A percentile compares a stretch with the other conserved stretches of the same genome.
phyloP scores from a whole-genome alignment of 192 early-diverging fungal species.

The Coemansia guatemalensis region DNA sequence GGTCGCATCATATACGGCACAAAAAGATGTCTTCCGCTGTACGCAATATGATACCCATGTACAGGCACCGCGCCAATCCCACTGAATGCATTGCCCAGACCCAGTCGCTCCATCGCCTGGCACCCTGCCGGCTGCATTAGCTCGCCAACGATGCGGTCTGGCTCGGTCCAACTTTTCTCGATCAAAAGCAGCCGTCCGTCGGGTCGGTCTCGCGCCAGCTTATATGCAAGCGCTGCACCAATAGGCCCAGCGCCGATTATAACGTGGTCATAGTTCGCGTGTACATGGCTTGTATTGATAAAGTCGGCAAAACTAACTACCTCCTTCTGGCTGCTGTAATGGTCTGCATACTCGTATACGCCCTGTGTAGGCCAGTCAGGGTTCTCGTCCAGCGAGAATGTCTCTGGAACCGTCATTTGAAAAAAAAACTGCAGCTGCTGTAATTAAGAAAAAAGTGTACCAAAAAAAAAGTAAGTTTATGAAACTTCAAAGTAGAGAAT shows the following conservation, averaged over 20 bases:
- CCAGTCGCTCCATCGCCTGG: conserved; percentile 74
- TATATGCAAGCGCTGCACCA: conserved; percentile 81
- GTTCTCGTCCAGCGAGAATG: conserved; percentile 34
- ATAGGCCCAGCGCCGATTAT: conserved; percentile 92
- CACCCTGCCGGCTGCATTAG: conserved; percentile 94
- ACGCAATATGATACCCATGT: conserved; percentile 85
- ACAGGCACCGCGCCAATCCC: conserved; percentile 82
- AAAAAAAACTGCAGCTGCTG: too few relatives aligned
- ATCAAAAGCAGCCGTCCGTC: conserved; percentile 54
- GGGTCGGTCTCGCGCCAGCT: conserved; percentile 72
- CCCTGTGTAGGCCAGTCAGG: conserved; percentile 44
- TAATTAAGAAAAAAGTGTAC: neutral
- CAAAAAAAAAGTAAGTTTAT: neutral
- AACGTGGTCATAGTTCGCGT: conserved; percentile 68
- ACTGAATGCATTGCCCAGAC: conserved; percentile 70
- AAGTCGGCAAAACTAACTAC: conserved; percentile 8
- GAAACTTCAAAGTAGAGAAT: neutral
- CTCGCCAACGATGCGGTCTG: conserved; percentile 98
- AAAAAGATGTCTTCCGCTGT: conserved; percentile 59
- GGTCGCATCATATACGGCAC: conserved; percentile 69
- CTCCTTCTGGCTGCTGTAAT: conserved; percentile 27
- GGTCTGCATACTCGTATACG: conserved; percentile 27
- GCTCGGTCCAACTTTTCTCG: conserved; percentile 89
- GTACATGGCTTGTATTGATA: neutral
- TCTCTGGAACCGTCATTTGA: conserved; percentile 21